A percentile compares a stretch with the other conserved stretches of the same genome.
Conservation (phyloP, 208 protist species). For the Strigomonas culicis region DNA sequence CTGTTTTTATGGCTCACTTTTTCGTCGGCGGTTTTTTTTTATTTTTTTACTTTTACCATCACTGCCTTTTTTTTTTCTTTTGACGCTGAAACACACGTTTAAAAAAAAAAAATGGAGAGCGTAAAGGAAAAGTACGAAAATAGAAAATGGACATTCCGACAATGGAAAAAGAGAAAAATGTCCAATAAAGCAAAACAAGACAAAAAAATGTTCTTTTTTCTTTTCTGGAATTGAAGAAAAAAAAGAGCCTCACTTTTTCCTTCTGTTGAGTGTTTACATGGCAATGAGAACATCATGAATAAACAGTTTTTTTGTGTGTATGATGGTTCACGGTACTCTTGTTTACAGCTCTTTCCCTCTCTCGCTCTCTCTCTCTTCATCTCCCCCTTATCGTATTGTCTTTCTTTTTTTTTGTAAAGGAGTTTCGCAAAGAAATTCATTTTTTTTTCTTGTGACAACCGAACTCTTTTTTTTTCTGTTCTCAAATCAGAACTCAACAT, state of each 20-base stretch:
- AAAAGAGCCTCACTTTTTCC: too few relatives aligned
- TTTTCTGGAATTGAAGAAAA: too few relatives aligned
- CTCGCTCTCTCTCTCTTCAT: background rate
- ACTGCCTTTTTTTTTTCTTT: background rate
- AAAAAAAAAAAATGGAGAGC: background rate
- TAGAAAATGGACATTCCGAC: background rate
- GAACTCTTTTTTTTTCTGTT: too few relatives aligned
- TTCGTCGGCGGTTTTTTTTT: background rate
- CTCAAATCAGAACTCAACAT: too few relatives aligned
- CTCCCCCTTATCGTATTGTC: background rate
- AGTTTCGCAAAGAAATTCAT: too few relatives aligned
- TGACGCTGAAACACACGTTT: background rate
- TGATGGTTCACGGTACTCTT: background rate
- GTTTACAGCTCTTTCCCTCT: conserved; percentile 1
- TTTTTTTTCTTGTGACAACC: too few relatives aligned
- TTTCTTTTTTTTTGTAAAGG: conserved; percentile 14
- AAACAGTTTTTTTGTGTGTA: background rate
- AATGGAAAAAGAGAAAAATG: background rate
- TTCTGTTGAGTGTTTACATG: conserved; percentile 13
- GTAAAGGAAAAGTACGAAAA: background rate
- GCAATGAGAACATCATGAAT: background rate
- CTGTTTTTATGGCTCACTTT: background rate
- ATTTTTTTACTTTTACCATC: background rate
- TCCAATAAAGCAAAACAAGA: background rate
- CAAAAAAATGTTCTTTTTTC: conserved; percentile 13